Evolutionary conservation across 208 protist genomes (phyloP).

Genomic region (Wallacemonas sp.): DNA sequence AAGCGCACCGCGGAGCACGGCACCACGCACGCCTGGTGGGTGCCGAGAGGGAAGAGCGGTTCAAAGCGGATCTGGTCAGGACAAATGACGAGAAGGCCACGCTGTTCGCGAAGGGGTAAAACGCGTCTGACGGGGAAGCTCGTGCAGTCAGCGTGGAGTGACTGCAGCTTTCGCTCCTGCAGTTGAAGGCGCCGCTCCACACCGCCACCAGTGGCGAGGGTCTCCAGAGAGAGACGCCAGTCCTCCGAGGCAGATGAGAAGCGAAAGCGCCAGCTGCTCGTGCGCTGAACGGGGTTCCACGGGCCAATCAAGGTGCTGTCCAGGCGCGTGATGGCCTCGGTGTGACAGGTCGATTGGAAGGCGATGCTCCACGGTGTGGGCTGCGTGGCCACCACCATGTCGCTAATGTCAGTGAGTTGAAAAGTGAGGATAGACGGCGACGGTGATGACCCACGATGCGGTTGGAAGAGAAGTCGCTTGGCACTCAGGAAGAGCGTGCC

Average conservation of each 20-base stretch:
- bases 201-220: background rate
- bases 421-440: conserved; percentile 5
- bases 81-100: conserved; percentile 35
- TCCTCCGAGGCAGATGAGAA: background rate
- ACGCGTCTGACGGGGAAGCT: conserved; percentile 40
- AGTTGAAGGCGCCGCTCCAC: conserved; percentile 1
- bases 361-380: background rate
- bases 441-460: background rate
- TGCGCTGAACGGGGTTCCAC: background rate
- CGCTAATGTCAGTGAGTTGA: conserved; percentile 1
- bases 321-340: background rate
- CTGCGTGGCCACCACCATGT: background rate
- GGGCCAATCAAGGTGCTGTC: background rate
- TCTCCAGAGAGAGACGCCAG: background rate
- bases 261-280: background rate
- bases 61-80: conserved; percentile 23
- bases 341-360: background rate
- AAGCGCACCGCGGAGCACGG: conserved; percentile 13
- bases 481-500: conserved; percentile 29
- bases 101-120: conserved; percentile 50
- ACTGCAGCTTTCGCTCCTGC: conserved; percentile 1
- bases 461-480: conserved; percentile 34
- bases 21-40: conserved; percentile 15
- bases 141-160: conserved; percentile 1
- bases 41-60: conserved; percentile 30